Evolutionary conservation across 1,284 basidiomycete species (phyloP), one percentile per base, ranked within the genome.

Genomic region (Apiotrichum laibachii): DNA sequence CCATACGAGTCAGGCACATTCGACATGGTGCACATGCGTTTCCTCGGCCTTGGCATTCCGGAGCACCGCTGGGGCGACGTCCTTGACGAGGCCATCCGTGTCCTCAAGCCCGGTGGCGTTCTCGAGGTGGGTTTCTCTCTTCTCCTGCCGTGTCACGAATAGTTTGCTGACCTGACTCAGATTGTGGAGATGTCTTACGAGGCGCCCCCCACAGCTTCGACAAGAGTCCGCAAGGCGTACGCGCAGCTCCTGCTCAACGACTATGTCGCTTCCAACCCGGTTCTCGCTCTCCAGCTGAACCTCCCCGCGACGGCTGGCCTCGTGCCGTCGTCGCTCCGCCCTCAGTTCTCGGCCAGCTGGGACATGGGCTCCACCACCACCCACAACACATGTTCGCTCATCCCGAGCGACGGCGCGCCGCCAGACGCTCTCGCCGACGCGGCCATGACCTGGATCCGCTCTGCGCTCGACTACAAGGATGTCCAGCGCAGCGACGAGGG

Each of bases 21-120:
- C 44, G 78, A 78, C 61, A 63, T 75, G 51, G 75, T 79, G 3
- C 77, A 77, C 49, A 64, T 78, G 50, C 69, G 76, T 0, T 77
- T 77, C 56, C 60, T 75, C 18, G 75, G 72, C 7, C 70, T 79
- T 2, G 77, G 74, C 6, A 62, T 79, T 5, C 73, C 77, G n/a
- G 72, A 76, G 54, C 56, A 62, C 7, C 68, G 67, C 37, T 78
- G 76, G 76, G 57, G 59, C 11, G 63, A 69, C 48, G 54, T 79
- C 4, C 53, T 79, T 0, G 75, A 77, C 49, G 77, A 79, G 59
- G 70, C 69, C 6, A 58, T 69, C 3, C 65, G 78, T 22, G 75
- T 79, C 10, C 64, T 78, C n/a, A 66, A 67, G 40, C 68, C 63
- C 13, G 76, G 72, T 0, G 78, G 77, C 2, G 67, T 72, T n/a